phyloP scores from a whole-genome alignment of 73 alveolate species.

The Effrenium voratum region DNA sequence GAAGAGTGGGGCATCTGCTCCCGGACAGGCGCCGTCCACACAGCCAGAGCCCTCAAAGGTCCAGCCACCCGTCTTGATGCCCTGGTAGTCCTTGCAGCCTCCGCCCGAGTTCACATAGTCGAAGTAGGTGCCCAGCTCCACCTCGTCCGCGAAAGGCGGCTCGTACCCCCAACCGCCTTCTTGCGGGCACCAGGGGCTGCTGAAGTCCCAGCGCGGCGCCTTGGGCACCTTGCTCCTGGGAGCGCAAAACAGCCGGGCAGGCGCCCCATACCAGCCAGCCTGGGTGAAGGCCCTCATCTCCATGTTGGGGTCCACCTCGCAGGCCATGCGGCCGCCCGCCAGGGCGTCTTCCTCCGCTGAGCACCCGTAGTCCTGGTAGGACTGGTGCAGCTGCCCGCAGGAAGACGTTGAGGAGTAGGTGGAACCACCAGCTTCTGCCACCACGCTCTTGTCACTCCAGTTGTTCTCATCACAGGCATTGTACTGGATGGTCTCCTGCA shows the following conservation, averaged over 20 bases:
- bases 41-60: constrained; percentile 4
- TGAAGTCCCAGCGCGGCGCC: constrained; percentile 66
- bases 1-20: constrained; percentile 53
- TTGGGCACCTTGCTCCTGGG: constrained; percentile 78
- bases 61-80: constrained; percentile 83
- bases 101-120: constrained; percentile 77
- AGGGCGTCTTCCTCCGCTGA: constrained; percentile 88
- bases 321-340: constrained; percentile 73
- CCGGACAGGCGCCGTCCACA: constrained; percentile 70
- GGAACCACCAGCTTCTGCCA: constrained; percentile 82
- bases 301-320: constrained; percentile 59
- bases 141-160: constrained; percentile 68
- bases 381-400: constrained; percentile 79
- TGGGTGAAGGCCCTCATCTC: constrained; percentile 87
- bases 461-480: too few relatives aligned
- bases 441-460: constrained; percentile 80
- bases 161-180: constrained; percentile 55
- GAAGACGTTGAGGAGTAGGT: constrained; percentile 57
- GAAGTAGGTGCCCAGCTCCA: constrained; percentile 50
- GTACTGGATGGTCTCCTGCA: too few relatives aligned
- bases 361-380: constrained; percentile 92
- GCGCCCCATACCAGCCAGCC: constrained; percentile 91
- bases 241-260: constrained; percentile 84
- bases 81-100: constrained; percentile 86
- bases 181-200: constrained; percentile 80